Base-by-base conservation (phyloP, 2,329 filamentous ascomycete species). In the Eurotiales sp. region DNA sequence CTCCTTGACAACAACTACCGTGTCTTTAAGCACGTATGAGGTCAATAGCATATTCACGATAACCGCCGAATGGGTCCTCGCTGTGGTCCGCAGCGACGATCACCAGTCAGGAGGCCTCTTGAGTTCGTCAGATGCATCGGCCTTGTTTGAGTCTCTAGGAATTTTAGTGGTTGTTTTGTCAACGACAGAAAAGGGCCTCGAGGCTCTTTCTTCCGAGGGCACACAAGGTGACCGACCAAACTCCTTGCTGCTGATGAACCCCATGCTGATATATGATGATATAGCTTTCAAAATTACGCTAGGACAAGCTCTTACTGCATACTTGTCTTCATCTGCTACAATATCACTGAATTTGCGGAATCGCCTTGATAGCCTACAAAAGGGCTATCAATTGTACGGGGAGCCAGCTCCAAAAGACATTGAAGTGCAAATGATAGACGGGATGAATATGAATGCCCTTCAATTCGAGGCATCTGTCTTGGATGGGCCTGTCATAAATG, bases 401-500 rank as follows among this genome's bases (percentile, higher is more conserved):
- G 60, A 77, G 63, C 61, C 71, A 61, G 51, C 69, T 59, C 63
- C 71, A 57, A 73, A 72, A 52, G 37, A 62, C 10, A 61, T 77
- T 40, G 69, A 74, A 36, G 71, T 74, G 8, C 64, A 74, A 34
- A 65, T 71, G 52, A 70, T 72, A 52, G 65, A 67, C 1, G 65
- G 65, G 23, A 63, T 74, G 15, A 70, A 74, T 58, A 74, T 72
- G 52, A 69, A 72, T 36, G 69, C 72, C 15, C 64, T 81, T n/a
- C 76, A 81, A 47, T 75, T 81, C 32, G 76, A 81, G 55, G 69
- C 74, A 12, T 72, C 65, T 15, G 71, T 84, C 8, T 73, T 80
- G 22, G 88, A 95, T 45, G 71, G 91, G 8, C 86, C 87, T 3
- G 75, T 83, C 25, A 76, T 85, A 43, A 90, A 88, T 58, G 88